Percentiles rank a stretch among this genome's conserved stretches.
These are phyloP conservation scores for Ananas comosus DNA, from an alignment of 176 grass and related monocot genomes.

Conservation along the genomic window DNA sequence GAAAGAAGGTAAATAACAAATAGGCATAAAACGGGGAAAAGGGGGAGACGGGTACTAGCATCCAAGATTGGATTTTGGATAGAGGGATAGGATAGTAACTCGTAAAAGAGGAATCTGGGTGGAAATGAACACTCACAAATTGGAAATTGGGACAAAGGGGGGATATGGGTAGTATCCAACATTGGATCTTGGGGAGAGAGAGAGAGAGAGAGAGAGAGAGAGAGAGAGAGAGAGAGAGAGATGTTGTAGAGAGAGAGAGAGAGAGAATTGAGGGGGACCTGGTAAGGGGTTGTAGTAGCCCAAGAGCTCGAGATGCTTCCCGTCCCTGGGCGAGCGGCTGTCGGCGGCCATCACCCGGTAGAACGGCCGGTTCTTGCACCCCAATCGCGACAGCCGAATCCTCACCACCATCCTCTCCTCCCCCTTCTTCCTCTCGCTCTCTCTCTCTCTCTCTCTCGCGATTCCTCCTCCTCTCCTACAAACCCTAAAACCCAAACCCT, in stretches of 20 bases:
- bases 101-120: too few relatives aligned
- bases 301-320: slow-evolving; percentile 79
- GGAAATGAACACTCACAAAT: too few relatives aligned
- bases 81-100: too few relatives aligned
- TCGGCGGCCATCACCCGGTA: slow-evolving; percentile 83
- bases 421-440: slow-evolving; percentile 22
- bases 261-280: neutral
- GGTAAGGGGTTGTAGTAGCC: slow-evolving; percentile 85
- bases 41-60: too few relatives aligned
- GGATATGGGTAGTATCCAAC: neutral
- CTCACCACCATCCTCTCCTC: slow-evolving; percentile 51
- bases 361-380: slow-evolving; percentile 65
- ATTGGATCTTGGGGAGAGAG: neutral
- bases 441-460: neutral
- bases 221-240: neutral
- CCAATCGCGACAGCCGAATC: slow-evolving; percentile 64
- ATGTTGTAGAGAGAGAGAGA: neutral
- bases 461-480: neutral
- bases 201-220: neutral
- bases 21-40: neutral
- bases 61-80: neutral
- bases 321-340: slow-evolving; percentile 63
- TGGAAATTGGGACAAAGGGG: too few relatives aligned
- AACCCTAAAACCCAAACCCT: neutral
- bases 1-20: neutral